A percentile compares a stretch with the other conserved stretches of the same genome.
These are phyloP conservation scores for Zygosaccharomyces pseudobailii DNA, from an alignment of 1,139 yeast species.

Conservation along the genomic window DNA sequence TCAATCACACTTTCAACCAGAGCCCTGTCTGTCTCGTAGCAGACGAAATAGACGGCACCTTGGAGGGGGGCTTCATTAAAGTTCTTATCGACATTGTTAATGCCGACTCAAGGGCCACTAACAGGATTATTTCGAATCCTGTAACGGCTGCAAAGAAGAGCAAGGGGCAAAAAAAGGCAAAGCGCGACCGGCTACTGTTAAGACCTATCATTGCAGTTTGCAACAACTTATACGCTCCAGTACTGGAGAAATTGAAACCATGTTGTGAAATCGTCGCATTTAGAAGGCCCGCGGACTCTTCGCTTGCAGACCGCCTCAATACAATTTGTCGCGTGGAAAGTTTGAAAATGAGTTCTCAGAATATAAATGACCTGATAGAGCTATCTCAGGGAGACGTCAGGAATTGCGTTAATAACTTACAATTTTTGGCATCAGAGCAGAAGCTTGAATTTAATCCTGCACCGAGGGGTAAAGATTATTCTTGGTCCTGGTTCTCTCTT, in stretches of 20 bases:
- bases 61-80: constrained; percentile 74
- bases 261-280: constrained; percentile 68
- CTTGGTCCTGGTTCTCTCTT: constrained; percentile 54
- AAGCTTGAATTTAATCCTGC: constrained; percentile 22
- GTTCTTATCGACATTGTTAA: constrained; percentile 57
- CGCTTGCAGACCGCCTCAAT: constrained; percentile 45
- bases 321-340: constrained; percentile 49
- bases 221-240: constrained; percentile 72
- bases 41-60: constrained; percentile 90
- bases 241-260: constrained; percentile 70
- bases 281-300: constrained; percentile 51
- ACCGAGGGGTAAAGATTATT: constrained; percentile 45
- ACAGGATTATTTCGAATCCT: constrained; percentile 22
- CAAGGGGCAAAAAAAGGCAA: constrained; percentile 30
- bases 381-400: constrained; percentile 80
- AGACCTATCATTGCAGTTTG: constrained; percentile 93
- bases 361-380: constrained; percentile 57
- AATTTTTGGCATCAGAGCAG: constrained; percentile 42
- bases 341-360: constrained; percentile 36
- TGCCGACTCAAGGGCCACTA: constrained; percentile 53
- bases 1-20: constrained; percentile 51
- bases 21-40: constrained; percentile 77
- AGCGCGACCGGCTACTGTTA: constrained; percentile 43
- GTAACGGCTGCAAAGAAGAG: constrained; percentile 18
- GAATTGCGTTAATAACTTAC: constrained; percentile 79